Evolutionary conservation across 192 early-diverging fungal genomes (phyloP).

Genomic region (Backusella tarrabulga): DNA sequence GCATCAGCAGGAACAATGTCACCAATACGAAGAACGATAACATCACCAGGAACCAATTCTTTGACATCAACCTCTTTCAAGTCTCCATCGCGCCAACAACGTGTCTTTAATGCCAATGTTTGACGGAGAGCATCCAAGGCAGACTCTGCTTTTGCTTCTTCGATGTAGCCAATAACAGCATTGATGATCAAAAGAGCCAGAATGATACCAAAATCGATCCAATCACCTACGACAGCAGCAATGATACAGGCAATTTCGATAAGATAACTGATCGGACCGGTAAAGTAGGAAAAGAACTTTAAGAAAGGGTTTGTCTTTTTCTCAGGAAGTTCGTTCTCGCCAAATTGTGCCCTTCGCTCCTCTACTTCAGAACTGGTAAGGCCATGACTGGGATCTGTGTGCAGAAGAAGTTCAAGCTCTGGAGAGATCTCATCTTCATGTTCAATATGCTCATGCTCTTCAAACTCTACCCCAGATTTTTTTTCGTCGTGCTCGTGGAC

Average conservation of each 20-base stretch:
- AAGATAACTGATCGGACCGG: slow-evolving; percentile 86
- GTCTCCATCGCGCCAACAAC: slow-evolving; percentile 72
- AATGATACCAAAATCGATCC: slow-evolving; percentile 83
- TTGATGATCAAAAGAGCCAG: slow-evolving; percentile 75
- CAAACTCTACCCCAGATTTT: slow-evolving; percentile 53
- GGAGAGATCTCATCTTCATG: slow-evolving; percentile 77
- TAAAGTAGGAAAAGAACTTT: slow-evolving; percentile 86
- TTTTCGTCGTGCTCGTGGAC: slow-evolving; percentile 35
- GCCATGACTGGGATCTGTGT: slow-evolving; percentile 74
- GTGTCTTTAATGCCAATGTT: slow-evolving; percentile 85
- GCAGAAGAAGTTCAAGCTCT: slow-evolving; percentile 78
- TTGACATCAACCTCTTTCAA: slow-evolving; percentile 70
- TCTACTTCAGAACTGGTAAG: slow-evolving; percentile 72
- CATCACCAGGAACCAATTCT: slow-evolving; percentile 85
- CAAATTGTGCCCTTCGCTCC: slow-evolving; percentile 74
- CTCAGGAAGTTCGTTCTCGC: slow-evolving; percentile 81
- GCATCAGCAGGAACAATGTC: slow-evolving; percentile 95
- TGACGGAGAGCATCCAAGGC: slow-evolving; percentile 89
- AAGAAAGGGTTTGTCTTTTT: slow-evolving; percentile 81
- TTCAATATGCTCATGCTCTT: slow-evolving; percentile 73
- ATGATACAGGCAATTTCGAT: slow-evolving; percentile 89
- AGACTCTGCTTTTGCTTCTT: slow-evolving; percentile 87
- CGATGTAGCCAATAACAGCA: slow-evolving; percentile 86
- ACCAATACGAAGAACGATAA: slow-evolving; percentile 89
- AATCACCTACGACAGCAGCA: slow-evolving; percentile 64